These are phyloP conservation scores for Paxillus rubicundulus DNA, from an alignment of 768 basidiomycete species.

Conservation along the genomic window DNA sequence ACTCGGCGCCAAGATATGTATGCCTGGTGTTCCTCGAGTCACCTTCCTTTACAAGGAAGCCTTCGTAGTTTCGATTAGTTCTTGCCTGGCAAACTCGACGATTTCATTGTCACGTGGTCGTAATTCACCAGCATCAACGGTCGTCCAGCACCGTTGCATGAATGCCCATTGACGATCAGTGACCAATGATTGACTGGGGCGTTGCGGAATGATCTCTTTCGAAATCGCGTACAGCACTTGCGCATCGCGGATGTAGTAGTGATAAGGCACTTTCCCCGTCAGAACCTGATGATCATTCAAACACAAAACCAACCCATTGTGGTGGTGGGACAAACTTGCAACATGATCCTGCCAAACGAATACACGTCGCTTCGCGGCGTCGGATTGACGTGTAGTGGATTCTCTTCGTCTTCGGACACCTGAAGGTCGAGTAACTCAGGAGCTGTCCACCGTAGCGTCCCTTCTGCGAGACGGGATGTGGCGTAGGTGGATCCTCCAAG, in stretches of 20 bases:
- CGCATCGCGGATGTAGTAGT: constrained; percentile 1
- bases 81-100: no score
- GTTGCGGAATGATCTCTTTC: neutral
- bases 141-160: constrained; percentile 4
- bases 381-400: neutral
- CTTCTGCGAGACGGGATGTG: constrained; percentile 29
- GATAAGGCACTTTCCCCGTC: neutral
- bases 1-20: no score
- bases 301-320: neutral
- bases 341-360: constrained; percentile 31
- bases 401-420: constrained; percentile 5
- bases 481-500: constrained; percentile 29
- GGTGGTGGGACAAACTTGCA: constrained; percentile 9
- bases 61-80: no score
- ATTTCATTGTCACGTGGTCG: no score
- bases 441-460: constrained; percentile 43
- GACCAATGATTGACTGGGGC: neutral
- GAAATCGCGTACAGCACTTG: constrained; percentile 2
- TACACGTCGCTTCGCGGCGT: constrained; percentile 10
- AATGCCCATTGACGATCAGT: constrained; percentile 4
- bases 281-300: neutral
- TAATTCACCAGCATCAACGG: no score
- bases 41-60: no score
- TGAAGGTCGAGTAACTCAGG: constrained; percentile 33
- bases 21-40: no score